These are phyloP conservation scores for Trichoderma breve DNA, from an alignment of 2,329 filamentous ascomycete genomes.

Conservation along the genomic window DNA sequence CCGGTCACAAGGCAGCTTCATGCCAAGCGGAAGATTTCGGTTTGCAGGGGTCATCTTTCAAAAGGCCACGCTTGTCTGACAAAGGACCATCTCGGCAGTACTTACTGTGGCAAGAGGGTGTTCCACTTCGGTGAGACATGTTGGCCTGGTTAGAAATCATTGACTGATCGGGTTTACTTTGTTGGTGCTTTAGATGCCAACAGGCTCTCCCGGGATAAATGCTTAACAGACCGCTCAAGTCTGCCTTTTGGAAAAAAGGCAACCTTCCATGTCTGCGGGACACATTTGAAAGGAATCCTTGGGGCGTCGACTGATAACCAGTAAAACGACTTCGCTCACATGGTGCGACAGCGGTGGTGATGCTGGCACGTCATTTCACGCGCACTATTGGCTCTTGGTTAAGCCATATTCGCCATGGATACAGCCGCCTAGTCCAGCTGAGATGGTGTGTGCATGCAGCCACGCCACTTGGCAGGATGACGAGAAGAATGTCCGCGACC, in stretches of 20 bases:
- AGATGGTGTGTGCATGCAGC: slow-evolving; percentile 21
- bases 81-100: not conserved
- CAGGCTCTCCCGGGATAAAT: not conserved
- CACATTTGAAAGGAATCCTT: not conserved
- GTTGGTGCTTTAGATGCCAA: not conserved
- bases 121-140: not conserved
- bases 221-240: not conserved
- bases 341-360: slow-evolving; percentile 27
- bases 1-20: not conserved
- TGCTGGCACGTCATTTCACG: slow-evolving; percentile 26
- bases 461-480: slow-evolving; percentile 23
- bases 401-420: not conserved
- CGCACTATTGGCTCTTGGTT: not conserved
- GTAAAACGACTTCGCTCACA: slow-evolving; percentile 27
- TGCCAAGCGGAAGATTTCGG: not conserved
- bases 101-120: not conserved
- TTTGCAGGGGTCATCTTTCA: not conserved
- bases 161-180: not conserved
- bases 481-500: not conserved
- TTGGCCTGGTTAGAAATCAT: not conserved
- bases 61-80: not conserved
- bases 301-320: slow-evolving; percentile 16
- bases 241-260: not conserved
- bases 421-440: slow-evolving; percentile 18
- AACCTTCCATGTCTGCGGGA: not conserved